Evolutionary conservation across 768 basidiomycete genomes (phyloP), one percentile per base, ranked within the genome.

Genomic region (Rhodotorula diobovata): DNA sequence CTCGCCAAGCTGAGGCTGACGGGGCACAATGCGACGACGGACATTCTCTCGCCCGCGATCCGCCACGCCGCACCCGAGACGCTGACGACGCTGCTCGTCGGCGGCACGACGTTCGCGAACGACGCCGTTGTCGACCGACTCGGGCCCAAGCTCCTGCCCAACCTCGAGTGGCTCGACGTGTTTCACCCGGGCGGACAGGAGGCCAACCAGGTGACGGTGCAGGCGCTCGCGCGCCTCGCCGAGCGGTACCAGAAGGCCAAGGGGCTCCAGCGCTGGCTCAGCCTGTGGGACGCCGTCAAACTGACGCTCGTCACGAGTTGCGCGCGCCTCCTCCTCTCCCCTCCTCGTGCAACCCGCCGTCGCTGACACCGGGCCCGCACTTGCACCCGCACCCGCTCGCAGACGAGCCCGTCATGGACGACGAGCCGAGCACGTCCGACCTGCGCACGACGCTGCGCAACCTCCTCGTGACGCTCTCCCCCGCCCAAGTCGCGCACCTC

Each of bases 121-220:
- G 63, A 68, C 28, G 10, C 35, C 2, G 2, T 62, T 18, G 5
- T 73, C 41, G 72, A 73, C n/a, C 55, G 63, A 15, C 56, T 73
- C 37, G 28, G n/a, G 1, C 30, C 50, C 15, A 16, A 9, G 1
- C 48, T 73, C 51, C 34, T 55, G 2, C 72, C 72, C 9, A 55
- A 61, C 6, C 56, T 73, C n/a, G 21, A 18, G 23, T 61, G 37
- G 32, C 61, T 73, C 34, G 72, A 73, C 64, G 60, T 62, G 3
- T 68, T 57, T n/a, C 3, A 18, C 15, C 25, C 30, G 11, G n/a
- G 16, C 14, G 51, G 5, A 5, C 35, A 41, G 1, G 23, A 6
- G 39, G 56, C 21, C 30, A n/a, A 23, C 2, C 34, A 15, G 14
- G 66, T 61, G 4, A 39, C 56, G 23, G 39, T 72, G 16, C 66